Evolutionary conservation across 169 alveolate species (phyloP).

Genomic region (Eimeria nieschulzi): DNA sequence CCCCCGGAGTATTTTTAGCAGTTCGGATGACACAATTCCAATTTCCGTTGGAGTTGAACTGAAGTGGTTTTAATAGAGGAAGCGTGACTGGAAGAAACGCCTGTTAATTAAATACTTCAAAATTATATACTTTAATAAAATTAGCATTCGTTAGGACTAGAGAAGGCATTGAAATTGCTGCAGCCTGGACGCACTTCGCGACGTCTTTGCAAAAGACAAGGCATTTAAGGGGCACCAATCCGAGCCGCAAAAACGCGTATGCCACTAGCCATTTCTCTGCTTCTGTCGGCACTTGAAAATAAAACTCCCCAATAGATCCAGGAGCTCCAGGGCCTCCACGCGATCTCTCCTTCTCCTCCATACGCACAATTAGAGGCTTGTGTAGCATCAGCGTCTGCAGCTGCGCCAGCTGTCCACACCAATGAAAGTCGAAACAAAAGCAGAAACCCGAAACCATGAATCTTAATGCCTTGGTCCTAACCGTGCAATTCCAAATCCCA

Average conservation of each 20-base stretch:
- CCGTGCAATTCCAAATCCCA: not conserved
- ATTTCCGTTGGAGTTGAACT: no score
- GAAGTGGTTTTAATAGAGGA: no score
- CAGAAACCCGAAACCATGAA: not conserved
- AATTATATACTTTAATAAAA: no score
- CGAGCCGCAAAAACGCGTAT: slow-evolving; percentile 74
- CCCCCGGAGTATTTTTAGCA: no score
- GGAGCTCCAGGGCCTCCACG: slow-evolving; percentile 22
- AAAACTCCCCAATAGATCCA: slow-evolving; percentile 68
- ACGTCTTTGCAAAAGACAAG: slow-evolving; percentile 74
- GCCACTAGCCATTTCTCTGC: slow-evolving; percentile 75
- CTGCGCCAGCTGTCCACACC: slow-evolving; percentile 53
- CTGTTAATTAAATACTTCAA: no score
- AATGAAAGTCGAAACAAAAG: not conserved
- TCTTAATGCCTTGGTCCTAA: not conserved
- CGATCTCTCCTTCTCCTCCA: slow-evolving; percentile 29
- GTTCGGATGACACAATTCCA: no score
- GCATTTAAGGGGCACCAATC: slow-evolving; percentile 73
- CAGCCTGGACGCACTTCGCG: not conserved
- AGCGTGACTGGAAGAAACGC: no score
- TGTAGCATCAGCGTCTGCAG: slow-evolving; percentile 73
- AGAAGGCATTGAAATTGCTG: no score
- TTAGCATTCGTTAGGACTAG: no score
- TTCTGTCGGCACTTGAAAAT: slow-evolving; percentile 47
- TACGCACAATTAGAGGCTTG: slow-evolving; percentile 60